These are phyloP conservation scores for Acanthamoeba lenticulata DNA, from an alignment of 208 protist genomes.

Conservation along the genomic window DNA sequence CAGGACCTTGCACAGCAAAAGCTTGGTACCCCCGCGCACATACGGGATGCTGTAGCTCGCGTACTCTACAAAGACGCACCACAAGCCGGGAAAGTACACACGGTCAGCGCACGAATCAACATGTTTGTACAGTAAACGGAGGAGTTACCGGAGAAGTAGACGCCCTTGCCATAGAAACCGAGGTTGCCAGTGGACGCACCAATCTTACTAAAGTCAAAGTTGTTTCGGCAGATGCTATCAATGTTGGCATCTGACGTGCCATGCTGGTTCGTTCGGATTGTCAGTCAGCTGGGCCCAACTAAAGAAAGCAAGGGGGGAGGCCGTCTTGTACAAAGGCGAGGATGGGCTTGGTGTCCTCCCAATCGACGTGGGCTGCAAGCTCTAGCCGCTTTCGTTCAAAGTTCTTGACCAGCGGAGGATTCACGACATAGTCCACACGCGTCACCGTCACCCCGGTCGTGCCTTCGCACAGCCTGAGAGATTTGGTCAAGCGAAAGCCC, in stretches of 20 bases:
- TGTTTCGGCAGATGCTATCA: neutral
- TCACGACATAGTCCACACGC: constrained; percentile 33
- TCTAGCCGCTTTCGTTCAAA: constrained; percentile 58
- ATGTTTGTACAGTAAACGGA: neutral
- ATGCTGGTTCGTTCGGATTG: neutral
- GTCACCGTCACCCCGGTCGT: constrained; percentile 20
- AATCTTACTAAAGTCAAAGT: constrained; percentile 59
- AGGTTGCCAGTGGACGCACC: constrained; percentile 9
- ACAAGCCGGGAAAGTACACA: neutral
- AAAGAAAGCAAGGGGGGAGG: neutral
- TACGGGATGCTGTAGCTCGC: constrained; percentile 54
- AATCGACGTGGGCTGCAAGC: neutral
- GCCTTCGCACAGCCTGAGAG: constrained; percentile 27
- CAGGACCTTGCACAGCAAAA: constrained; percentile 52
- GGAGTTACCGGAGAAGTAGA: constrained; percentile 46
- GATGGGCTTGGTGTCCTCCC: constrained; percentile 60
- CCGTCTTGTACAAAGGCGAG: neutral
- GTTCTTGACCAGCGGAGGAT: constrained; percentile 1
- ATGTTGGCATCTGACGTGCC: constrained; percentile 36
- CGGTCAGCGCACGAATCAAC: neutral
- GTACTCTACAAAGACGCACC: neutral
- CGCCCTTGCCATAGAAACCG: constrained; percentile 59
- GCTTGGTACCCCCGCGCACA: constrained; percentile 26
- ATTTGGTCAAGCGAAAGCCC: no score
- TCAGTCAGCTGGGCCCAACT: no score